Conservation (phyloP, 2,329 filamentous ascomycete species). For the Podosphaera xanthii region DNA sequence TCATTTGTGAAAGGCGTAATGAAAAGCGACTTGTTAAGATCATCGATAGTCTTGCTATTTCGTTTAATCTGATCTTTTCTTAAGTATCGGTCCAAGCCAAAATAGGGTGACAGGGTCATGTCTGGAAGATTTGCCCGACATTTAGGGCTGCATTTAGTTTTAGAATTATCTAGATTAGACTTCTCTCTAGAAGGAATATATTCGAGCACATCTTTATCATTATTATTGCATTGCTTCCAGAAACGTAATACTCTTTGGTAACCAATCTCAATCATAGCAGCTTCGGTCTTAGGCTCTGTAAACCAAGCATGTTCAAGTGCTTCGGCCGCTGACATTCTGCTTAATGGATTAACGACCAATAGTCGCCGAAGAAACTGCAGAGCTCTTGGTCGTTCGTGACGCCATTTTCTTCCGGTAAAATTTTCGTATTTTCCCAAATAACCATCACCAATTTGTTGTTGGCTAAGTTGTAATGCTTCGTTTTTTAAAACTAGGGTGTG, state of each 20-base stretch:
- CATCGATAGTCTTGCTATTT: background rate
- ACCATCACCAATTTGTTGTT: slow-evolving; percentile 5
- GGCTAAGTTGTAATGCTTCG: slow-evolving; percentile 7
- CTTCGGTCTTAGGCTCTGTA: slow-evolving; percentile 9
- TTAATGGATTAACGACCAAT: slow-evolving; percentile 14
- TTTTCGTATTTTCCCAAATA: slow-evolving; percentile 5
- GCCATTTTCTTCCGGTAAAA: slow-evolving; percentile 5
- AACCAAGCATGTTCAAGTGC: slow-evolving; percentile 20
- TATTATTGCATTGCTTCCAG: slow-evolving; percentile 10
- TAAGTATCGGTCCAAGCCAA: slow-evolving; percentile 12
- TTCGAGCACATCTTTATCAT: slow-evolving; percentile 8
- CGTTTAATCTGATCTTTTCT: background rate
- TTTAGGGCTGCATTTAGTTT: background rate
- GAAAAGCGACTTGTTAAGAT: background rate
- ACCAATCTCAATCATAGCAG: slow-evolving; percentile 8
- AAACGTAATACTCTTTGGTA: slow-evolving; percentile 9
- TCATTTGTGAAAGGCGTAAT: background rate
- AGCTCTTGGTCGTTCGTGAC: slow-evolving; percentile 6
- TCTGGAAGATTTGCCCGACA: slow-evolving; percentile 10
- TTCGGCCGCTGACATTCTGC: slow-evolving; percentile 17
- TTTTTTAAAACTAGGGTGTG: slow-evolving; percentile 6
- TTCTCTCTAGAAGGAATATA: slow-evolving; percentile 5
- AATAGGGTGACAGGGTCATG: slow-evolving; percentile 11
- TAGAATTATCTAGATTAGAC: background rate
- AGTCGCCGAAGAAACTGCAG: slow-evolving; percentile 17